Base-by-base conservation (phyloP, 2,329 filamentous ascomycete genomes). In the Byssoonygena ceratinophila region DNA sequence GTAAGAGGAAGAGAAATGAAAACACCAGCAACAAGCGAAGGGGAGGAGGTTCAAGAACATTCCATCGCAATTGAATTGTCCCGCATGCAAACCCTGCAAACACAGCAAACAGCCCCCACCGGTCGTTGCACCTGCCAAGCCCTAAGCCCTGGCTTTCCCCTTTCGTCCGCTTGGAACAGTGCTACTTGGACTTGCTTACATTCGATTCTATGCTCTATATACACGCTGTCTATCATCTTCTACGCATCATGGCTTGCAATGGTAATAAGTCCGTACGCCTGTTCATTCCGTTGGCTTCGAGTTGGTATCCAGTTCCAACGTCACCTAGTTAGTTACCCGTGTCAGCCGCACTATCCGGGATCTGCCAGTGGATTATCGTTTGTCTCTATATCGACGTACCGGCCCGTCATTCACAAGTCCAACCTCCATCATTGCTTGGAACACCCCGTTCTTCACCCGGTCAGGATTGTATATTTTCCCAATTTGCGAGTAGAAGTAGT, bases 401-500 rank as follows among this genome's bases (percentile, higher is more conserved):
- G 81, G 81, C 63, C 81, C 80, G 63, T 97, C 91, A 60, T 97
- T 97, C 46, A 96, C 82, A 27, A 96, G 71, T 46, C 86, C 85
- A 54, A 98, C 91, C 64, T 97, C 85, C 92, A 98, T 98, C 90
- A 94, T 96, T 46, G 92, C 92, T 65, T 95, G 91, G 68, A 98
- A 98, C 27, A 91, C 82, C n/a, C 94, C 92, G 66, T 98, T 84
- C 66, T 95, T 89, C 54, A 98, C 90, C 58, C 77, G 83, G 7
- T 88, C 85, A 5, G 78, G 68, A 4, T 74, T 68, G 66, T 97
- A 94, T 2, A 81, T 76, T 51, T 82, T 76, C 60, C 82, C 78
- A 39, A 97, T 81, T 60, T 85, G 86, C 47, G 79, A 72, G 60
- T 90, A 81, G 71, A 98, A 97, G 64, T 84, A 76, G 52, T 90